phyloP scores from a whole-genome alignment of 148 eudicot species.

The Limonium bicolor region DNA sequence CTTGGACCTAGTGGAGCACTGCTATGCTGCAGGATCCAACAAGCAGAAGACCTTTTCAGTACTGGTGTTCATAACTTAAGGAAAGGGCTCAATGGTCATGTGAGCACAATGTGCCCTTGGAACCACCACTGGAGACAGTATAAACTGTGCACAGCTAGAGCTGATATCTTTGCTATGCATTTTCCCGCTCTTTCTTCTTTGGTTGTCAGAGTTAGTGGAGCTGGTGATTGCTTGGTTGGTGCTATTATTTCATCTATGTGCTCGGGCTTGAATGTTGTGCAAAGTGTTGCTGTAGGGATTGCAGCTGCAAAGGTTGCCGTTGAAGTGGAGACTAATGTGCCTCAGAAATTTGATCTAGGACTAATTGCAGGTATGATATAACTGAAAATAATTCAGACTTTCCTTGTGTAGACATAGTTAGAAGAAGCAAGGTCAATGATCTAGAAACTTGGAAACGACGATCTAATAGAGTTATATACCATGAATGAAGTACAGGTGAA shows the following conservation, averaged over 20 bases:
- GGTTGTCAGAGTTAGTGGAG: slow-evolving; percentile 78
- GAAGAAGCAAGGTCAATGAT: neutral
- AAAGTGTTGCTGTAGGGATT: slow-evolving; percentile 79
- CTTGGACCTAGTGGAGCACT: slow-evolving; percentile 69
- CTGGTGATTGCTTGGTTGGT: slow-evolving; percentile 96
- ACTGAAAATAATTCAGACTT: neutral
- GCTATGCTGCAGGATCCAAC: slow-evolving; percentile 43
- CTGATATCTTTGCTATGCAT: slow-evolving; percentile 36
- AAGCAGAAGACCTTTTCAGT: slow-evolving; percentile 12
- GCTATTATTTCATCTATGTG: slow-evolving; percentile 65
- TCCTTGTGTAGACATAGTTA: neutral
- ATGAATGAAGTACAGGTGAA: neutral
- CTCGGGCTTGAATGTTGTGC: slow-evolving; percentile 70
- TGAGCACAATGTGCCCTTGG: slow-evolving; percentile 41
- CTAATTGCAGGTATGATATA: slow-evolving; percentile 49
- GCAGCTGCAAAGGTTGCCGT: slow-evolving; percentile 86
- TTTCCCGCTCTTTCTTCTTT: slow-evolving; percentile 73
- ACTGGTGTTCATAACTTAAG: slow-evolving; percentile 11
- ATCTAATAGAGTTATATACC: neutral
- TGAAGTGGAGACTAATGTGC: slow-evolving; percentile 61
- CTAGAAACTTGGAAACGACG: neutral
- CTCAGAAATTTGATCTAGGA: slow-evolving; percentile 24
- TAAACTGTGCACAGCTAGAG: too few relatives aligned
- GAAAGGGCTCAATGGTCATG: slow-evolving; percentile 24
- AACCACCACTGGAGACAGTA: slow-evolving; percentile 19